Conservation (phyloP, 768 basidiomycete species). For the Pisolithus marmoratus region DNA sequence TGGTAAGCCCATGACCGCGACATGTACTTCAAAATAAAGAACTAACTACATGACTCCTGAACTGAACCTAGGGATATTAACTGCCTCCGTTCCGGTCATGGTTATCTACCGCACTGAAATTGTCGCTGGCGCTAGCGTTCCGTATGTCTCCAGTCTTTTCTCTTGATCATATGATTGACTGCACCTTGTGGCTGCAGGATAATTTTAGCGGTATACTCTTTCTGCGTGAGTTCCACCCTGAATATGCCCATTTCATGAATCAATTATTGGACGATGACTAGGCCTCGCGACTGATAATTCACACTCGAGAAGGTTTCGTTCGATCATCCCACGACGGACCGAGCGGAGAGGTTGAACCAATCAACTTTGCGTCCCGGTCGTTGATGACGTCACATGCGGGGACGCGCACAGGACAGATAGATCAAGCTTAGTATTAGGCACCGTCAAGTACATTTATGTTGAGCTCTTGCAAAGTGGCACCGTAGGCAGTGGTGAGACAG, state of each 20-base stretch:
- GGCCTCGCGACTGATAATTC: neutral
- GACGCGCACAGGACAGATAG: neutral
- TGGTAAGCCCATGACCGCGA: no score
- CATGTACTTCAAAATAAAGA: neutral
- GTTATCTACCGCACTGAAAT: neutral
- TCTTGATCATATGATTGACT: no score
- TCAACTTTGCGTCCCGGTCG: neutral
- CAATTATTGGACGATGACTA: neutral
- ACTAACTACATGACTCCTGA: neutral
- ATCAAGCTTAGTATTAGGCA: no score
- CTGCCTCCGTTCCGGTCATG: neutral
- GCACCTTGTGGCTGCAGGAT: no score
- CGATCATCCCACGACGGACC: neutral
- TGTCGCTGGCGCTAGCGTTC: neutral
- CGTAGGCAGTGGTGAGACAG: no score
- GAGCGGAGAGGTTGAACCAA: neutral
- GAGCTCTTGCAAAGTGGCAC: no score
- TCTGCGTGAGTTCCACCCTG: no score
- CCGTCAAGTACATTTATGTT: no score
- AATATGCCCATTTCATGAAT: neutral
- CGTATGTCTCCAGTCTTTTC: neutral
- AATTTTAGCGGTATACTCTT: no score
- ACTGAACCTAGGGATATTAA: neutral
- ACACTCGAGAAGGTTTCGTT: neutral
- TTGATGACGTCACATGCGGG: neutral